These are phyloP conservation scores for Cystobasidium tubakii DNA, from an alignment of 768 basidiomycete genomes.

Conservation along the genomic window DNA sequence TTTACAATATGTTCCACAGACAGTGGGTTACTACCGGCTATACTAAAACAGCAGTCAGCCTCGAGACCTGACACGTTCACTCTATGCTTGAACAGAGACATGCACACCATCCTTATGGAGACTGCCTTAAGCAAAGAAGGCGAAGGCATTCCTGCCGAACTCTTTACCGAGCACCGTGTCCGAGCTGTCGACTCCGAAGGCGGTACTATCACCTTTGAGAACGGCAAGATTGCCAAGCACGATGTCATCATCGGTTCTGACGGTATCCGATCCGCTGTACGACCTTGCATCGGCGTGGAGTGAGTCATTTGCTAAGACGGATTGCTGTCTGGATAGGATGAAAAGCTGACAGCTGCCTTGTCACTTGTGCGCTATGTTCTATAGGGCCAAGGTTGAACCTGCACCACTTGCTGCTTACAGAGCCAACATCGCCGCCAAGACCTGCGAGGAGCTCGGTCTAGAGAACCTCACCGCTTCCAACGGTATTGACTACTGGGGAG, in stretches of 20 bases:
- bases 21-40: not conserved
- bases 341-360: conserved; percentile 26
- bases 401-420: conserved; percentile 44
- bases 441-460: conserved; percentile 41
- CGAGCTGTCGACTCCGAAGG: conserved; percentile 39
- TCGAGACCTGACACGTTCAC: too few species aligned
- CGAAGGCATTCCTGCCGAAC: conserved; percentile 38
- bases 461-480: conserved; percentile 38
- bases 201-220: conserved; percentile 23
- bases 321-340: not conserved
- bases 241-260: conserved; percentile 45
- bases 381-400: conserved; percentile 40
- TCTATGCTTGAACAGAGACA: conserved; percentile 40
- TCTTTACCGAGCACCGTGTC: conserved; percentile 37
- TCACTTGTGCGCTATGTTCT: conserved; percentile 30
- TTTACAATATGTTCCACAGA: conserved; percentile 44
- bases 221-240: conserved; percentile 27
- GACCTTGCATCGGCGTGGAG: conserved; percentile 32
- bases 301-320: not conserved
- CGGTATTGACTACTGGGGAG: conserved; percentile 45
- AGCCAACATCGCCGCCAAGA: conserved; percentile 42
- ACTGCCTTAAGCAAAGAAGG: conserved; percentile 39
- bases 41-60: not conserved
- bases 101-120: conserved; percentile 44
- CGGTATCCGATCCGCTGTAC: conserved; percentile 37